Percentiles rank a stretch among this genome's conserved stretches.
phyloP scores from a whole-genome alignment of 176 grass and related monocot species.

The Oryza glaberrima region DNA sequence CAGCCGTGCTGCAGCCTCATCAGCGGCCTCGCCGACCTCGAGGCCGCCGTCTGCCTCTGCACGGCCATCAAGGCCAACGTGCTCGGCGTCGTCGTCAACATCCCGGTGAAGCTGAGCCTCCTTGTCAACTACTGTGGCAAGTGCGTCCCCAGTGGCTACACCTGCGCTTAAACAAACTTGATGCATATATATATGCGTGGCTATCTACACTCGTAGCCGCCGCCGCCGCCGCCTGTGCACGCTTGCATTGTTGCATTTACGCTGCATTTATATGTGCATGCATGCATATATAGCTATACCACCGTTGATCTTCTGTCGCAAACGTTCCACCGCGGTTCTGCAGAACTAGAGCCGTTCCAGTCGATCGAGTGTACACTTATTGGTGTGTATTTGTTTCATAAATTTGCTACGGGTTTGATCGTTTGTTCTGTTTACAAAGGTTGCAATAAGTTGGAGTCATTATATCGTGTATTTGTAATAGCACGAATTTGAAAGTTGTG shows the following conservation, averaged over 20 bases:
- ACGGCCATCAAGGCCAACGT: constrained; percentile 67
- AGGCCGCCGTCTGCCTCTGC: constrained; percentile 77
- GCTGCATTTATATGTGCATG: too few species aligned
- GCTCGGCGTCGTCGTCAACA: constrained; percentile 52
- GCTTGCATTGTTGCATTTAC: too few species aligned
- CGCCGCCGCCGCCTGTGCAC: constrained; percentile 3
- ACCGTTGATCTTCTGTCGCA: background rate
- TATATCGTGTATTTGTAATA: constrained; percentile 15
- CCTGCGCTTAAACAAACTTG: constrained; percentile 34
- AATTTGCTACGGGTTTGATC: background rate
- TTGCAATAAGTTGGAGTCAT: constrained; percentile 2
- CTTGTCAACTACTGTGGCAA: constrained; percentile 80
- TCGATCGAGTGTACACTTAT: background rate
- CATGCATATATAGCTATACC: background rate
- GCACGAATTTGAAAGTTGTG: constrained; percentile 1
- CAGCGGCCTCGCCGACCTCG: constrained; percentile 52
- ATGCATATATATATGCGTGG: background rate
- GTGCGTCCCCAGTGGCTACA: constrained; percentile 53
- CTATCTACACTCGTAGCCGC: background rate
- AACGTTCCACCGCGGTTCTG: constrained; percentile 19
- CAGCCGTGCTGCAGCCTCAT: constrained; percentile 75
- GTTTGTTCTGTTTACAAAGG: background rate
- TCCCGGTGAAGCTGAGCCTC: constrained; percentile 66
- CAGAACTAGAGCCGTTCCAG: constrained; percentile 11
- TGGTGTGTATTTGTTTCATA: background rate